A percentile compares a stretch with the other conserved stretches of the same genome.
These are phyloP conservation scores for Chenopodium suecicum DNA, from an alignment of 148 eudicot species.

Conservation along the genomic window DNA sequence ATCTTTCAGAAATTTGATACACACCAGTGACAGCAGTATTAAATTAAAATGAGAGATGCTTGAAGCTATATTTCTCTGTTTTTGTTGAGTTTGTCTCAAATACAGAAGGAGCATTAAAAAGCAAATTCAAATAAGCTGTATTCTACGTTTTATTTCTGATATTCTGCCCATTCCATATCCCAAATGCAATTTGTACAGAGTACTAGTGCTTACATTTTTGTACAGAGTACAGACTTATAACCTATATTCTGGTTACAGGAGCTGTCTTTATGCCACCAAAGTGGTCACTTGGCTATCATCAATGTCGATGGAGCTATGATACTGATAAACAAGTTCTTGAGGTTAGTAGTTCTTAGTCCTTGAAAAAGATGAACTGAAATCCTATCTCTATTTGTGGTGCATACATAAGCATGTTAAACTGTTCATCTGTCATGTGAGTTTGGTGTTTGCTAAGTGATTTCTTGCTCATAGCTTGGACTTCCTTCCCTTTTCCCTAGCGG, in stretches of 20 bases:
- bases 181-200: neutral
- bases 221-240: conserved; percentile 3
- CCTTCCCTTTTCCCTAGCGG: neutral
- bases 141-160: neutral
- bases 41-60: neutral
- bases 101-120: neutral
- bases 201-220: neutral
- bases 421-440: neutral
- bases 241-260: conserved; percentile 36
- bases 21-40: neutral
- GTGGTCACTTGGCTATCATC: conserved; percentile 97
- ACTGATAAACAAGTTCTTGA: conserved; percentile 86
- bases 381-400: neutral
- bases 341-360: conserved; percentile 40
- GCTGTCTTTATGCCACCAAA: conserved; percentile 98
- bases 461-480: neutral
- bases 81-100: neutral
- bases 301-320: conserved; percentile 95
- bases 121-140: neutral
- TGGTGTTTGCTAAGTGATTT: neutral
- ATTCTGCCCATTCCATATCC: neutral
- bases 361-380: conserved; percentile 1
- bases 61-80: neutral
- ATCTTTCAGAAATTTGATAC: neutral
- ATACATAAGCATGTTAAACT: neutral